phyloP scores from a whole-genome alignment of 2,329 filamentous ascomycete species.

The Calonectria hongkongensis region DNA sequence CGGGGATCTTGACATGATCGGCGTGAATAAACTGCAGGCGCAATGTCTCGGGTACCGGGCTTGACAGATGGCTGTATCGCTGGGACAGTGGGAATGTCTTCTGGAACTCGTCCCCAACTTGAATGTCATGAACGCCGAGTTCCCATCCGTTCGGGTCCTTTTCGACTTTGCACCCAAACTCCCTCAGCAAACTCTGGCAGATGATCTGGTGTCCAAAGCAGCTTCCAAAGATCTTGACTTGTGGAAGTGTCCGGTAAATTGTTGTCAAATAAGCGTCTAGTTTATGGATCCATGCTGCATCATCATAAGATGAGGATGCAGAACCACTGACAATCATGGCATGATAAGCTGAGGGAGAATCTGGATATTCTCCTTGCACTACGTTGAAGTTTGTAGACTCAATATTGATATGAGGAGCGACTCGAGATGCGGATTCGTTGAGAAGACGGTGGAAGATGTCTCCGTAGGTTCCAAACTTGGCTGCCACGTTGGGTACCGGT shows the following conservation, averaged over 20 bases:
- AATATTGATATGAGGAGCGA: conserved; percentile 40
- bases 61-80: not conserved
- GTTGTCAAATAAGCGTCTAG: conserved; percentile 50
- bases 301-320: conserved; percentile 57
- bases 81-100: conserved; percentile 28
- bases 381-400: conserved; percentile 60
- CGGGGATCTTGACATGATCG: conserved; percentile 52
- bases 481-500: conserved; percentile 46
- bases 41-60: conserved; percentile 47
- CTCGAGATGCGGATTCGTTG: conserved; percentile 38
- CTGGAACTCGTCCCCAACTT: conserved; percentile 50
- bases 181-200: conserved; percentile 60
- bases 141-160: conserved; percentile 57
- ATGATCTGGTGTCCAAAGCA: conserved; percentile 67
- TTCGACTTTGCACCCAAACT: conserved; percentile 52
- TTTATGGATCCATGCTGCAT: conserved; percentile 48
- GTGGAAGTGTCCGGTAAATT: conserved; percentile 53
- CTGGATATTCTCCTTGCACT: conserved; percentile 59
- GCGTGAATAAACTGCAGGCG: conserved; percentile 62
- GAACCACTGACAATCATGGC: conserved; percentile 64
- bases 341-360: conserved; percentile 55
- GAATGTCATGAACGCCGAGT: conserved; percentile 55
- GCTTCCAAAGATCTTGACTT: conserved; percentile 63
- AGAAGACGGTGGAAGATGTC: conserved; percentile 48
- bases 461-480: conserved; percentile 43